Percentiles rank a stretch among this genome's conserved stretches.
These are phyloP conservation scores for Hysterium pulicare DNA, from an alignment of 2,329 filamentous ascomycete genomes.

Conservation along the genomic window DNA sequence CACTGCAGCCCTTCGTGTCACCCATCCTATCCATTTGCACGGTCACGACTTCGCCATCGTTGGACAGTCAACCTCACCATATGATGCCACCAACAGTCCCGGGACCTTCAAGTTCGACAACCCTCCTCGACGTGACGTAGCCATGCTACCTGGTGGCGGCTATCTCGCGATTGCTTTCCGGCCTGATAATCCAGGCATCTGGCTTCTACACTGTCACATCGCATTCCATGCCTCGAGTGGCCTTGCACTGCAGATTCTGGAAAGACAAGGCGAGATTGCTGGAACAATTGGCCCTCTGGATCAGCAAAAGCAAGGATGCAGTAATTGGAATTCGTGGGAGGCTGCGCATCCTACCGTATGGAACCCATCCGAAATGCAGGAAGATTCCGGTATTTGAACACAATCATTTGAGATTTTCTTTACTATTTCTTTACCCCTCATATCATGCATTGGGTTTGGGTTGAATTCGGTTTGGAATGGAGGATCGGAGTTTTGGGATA, in stretches of 20 bases:
- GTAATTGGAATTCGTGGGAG: constrained; percentile 5
- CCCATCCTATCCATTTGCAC: constrained; percentile 5
- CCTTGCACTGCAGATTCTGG: constrained; percentile 51
- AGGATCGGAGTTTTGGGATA: no score
- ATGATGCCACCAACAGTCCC: constrained; percentile 6
- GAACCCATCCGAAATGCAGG: not conserved
- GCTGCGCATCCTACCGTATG: not conserved
- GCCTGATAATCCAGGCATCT: constrained; percentile 4
- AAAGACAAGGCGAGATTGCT: constrained; percentile 12
- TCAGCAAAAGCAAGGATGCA: not conserved
- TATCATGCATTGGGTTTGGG: no score
- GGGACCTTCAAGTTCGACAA: constrained; percentile 2
- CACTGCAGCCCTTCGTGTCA: not conserved
- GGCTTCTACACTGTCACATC: constrained; percentile 15
- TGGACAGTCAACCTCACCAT: constrained; percentile 15
- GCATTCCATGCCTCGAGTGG: constrained; percentile 14
- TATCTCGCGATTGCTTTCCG: constrained; percentile 27
- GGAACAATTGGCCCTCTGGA: not conserved
- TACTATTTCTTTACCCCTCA: no score
- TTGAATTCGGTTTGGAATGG: no score
- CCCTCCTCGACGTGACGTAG: constrained; percentile 1
- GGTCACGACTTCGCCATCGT: constrained; percentile 16
- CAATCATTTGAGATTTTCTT: not conserved
- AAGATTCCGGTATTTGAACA: not conserved
- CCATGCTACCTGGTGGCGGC: constrained; percentile 2